Evolutionary conservation across 768 basidiomycete species (phyloP), one percentile per base, ranked within the genome.

Genomic region (Asterophora lycoperdoides): DNA sequence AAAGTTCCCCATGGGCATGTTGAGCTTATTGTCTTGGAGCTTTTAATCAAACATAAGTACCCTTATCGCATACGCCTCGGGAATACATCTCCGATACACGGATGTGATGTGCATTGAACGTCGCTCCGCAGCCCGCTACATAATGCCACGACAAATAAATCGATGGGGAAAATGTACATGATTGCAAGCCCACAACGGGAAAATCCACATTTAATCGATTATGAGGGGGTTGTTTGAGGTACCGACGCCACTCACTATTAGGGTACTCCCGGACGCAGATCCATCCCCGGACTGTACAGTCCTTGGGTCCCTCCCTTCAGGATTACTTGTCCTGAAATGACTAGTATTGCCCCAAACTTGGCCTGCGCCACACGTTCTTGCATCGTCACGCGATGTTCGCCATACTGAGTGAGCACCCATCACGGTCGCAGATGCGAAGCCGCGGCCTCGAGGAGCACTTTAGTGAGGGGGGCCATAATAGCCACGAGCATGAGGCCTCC

Each of bases 11-110:
- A 45, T 35, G 41, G 18, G 44, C 28, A 60, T 59, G 45, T 41
- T 32, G 23, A 46, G 37, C 58, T 63, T 61, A 62, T 65, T 65
- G 64, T 67, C 58, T 61, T 57, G 34, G 50, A 30, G 53, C 44
- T 17, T 42, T 28, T 37, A 43, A n/a, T 29, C 33, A 40, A 44
- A 41, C 19, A 40, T 42, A 19, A 23, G 23, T 23, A 23, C 19
- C 20, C 32, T 26, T 37, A 32, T 41, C 45, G 17, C 29, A 23
- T 23, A 15, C 46, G 29, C 37, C 10, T 42, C 44, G n/a, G n/a
- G n/a, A n/a, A n/a, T n/a, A 32, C n/a, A 46, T 41, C 42, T 35
- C 35, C 20, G 26, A 55, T 45, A 37, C 45, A 51, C 45, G 49
- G 46, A 19, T n/a, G 18, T 34, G 15, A 26, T 28, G n/a, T 28